Base-by-base conservation (phyloP, 176 grass and related monocot species). In the Microstegium vimineum region DNA sequence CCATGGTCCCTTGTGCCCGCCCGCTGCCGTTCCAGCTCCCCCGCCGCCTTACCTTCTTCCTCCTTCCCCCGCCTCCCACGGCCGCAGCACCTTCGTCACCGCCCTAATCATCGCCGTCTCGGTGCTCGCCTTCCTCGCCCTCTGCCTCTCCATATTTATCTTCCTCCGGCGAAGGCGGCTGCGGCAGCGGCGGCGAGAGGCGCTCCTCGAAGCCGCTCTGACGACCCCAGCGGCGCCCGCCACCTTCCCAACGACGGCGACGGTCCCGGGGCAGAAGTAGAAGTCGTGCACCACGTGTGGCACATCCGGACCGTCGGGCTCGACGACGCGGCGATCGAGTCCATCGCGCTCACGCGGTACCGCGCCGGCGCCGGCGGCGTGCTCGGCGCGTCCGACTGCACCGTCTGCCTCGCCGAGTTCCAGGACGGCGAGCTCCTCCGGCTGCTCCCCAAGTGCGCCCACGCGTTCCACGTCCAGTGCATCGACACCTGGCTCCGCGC, bases 401-500 rank as follows among this genome's bases (percentile, higher is more conserved):
- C 96, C 13, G 89, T 99, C 36, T 99, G 93, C 78, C 91, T 94
- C 18, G 85, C 89, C 25, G 91, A 95, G 81, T 95, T 99, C 85
- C 49, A 34, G 26, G 94, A 97, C 81, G 91, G 94, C 71, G 94
- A 93, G 82, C 90, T 93, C 85, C 83, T 99, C n/a, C 90, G 96
- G 76, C 77, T 94, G 20, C 93, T 99, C 18, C 93, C 96, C 27
- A 91, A 85, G 80, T 99, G 96, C 77, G 89, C 83, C 35, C 96
- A 99, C 68, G 93, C 91, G 15, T 99, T 99, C 87, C 96, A 99
- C 56, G 77, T 89, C 18, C 68, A 66, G 49, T 99, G 93, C 86
- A 94, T 99, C 79, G 93, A 87, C 82, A 90, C 89, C n/a, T 99
- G 96, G 96, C 88, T 99, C 52, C 84, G 91, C 12, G 69, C 85